Conservation (phyloP, 495 filamentous ascomycete species). For the Aspergillus funiculosus region DNA sequence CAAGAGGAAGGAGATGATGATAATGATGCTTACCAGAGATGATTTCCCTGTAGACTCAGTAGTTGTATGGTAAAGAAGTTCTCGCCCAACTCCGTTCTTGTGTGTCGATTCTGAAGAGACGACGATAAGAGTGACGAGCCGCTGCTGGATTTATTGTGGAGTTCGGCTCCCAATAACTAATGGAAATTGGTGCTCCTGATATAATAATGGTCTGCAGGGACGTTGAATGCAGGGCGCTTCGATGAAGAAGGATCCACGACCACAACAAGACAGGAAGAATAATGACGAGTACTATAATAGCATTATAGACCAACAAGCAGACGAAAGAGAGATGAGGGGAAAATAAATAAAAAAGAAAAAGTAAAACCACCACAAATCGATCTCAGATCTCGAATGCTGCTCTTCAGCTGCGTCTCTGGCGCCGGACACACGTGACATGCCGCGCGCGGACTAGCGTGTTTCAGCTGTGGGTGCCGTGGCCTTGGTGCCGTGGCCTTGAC, state of each 20-base stretch:
- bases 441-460: slow-evolving; percentile 33
- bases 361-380: not conserved
- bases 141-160: slow-evolving; percentile 22
- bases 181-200: not conserved
- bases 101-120: too few relatives aligned
- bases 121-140: slow-evolving; percentile 22
- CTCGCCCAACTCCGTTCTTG: too few relatives aligned
- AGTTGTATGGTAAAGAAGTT: too few relatives aligned
- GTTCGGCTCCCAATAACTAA: slow-evolving; percentile 7
- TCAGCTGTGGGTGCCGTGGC: too few relatives aligned
- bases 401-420: not conserved
- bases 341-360: too few relatives aligned
- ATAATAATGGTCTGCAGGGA: slow-evolving; percentile 5
- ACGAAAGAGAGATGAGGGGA: not conserved
- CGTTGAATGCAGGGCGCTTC: slow-evolving; percentile 6
- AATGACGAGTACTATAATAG: not conserved
- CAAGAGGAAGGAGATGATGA: not conserved
- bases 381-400: not conserved
- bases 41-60: not conserved
- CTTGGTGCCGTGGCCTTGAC: too few relatives aligned
- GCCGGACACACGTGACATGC: slow-evolving; percentile 16
- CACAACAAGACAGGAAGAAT: not conserved
- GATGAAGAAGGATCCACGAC: not conserved
- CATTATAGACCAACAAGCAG: not conserved
- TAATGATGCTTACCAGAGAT: slow-evolving; percentile 2